These are phyloP conservation scores for Endoconidiophora laricicola DNA, from an alignment of 2,329 filamentous ascomycete species.

Conservation along the genomic window DNA sequence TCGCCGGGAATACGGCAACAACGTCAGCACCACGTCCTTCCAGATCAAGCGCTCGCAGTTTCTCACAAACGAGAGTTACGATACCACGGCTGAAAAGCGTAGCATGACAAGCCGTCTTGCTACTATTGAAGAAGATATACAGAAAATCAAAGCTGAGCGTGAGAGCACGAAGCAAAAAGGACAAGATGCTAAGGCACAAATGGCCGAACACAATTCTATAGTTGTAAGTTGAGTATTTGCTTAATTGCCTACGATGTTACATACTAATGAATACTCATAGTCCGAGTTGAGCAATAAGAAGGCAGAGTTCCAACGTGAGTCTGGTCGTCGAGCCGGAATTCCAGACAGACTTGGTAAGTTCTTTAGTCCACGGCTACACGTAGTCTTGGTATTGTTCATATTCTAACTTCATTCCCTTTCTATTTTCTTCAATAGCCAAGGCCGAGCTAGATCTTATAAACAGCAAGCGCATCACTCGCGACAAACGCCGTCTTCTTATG, in stretches of 20 bases:
- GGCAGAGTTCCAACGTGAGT: constrained; percentile 45
- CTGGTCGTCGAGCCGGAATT: constrained; percentile 47
- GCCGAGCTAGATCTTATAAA: neutral
- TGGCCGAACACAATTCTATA: neutral
- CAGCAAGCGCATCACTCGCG: constrained; percentile 28
- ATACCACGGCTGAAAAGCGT: constrained; percentile 49
- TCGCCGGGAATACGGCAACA: constrained; percentile 60
- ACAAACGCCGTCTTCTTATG: constrained; percentile 45
- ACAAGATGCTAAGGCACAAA: neutral
- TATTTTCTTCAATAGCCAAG: neutral
- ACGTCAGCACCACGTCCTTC: constrained; percentile 51
- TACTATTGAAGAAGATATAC: constrained; percentile 24
- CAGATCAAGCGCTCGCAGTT: constrained; percentile 41
- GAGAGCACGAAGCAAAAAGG: constrained; percentile 16
- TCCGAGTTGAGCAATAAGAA: constrained; percentile 43
- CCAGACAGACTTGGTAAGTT: constrained; percentile 53
- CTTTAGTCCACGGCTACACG: neutral
- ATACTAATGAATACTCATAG: constrained; percentile 21
- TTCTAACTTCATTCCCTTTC: neutral
- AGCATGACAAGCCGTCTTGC: constrained; percentile 38
- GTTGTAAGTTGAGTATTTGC: neutral
- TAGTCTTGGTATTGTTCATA: neutral
- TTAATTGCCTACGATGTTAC: neutral
- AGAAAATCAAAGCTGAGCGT: constrained; percentile 24
- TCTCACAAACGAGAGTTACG: constrained; percentile 62